Conservation (phyloP, 2,329 filamentous ascomycete species). For the Ophiostoma ulmi region DNA sequence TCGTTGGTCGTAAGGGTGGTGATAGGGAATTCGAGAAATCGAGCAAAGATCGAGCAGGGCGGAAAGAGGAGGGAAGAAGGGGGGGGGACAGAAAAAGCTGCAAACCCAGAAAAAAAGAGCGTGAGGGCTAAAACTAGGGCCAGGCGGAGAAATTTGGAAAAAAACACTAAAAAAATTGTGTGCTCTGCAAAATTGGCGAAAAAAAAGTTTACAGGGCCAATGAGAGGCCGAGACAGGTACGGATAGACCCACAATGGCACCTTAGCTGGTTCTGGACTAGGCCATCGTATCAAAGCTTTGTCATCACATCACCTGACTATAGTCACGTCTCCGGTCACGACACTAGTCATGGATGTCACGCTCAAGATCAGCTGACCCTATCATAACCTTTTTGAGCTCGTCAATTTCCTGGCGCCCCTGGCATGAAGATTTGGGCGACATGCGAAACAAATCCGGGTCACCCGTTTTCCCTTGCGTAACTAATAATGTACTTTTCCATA, state of each 20-base stretch:
- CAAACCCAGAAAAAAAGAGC: conserved; percentile 21
- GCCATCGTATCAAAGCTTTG: neutral
- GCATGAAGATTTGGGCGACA: conserved; percentile 4
- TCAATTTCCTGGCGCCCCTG: neutral
- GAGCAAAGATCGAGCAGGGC: conserved; percentile 15
- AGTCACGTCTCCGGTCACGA: neutral
- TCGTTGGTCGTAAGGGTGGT: conserved; percentile 23
- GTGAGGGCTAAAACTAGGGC: conserved; percentile 25
- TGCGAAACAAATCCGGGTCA: conserved; percentile 18
- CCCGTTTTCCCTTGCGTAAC: conserved; percentile 13
- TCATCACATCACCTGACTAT: neutral
- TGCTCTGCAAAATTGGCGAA: conserved; percentile 19
- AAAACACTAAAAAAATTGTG: conserved; percentile 25
- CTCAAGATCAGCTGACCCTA: neutral
- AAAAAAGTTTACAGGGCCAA: conserved; percentile 23
- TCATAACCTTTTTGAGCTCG: neutral
- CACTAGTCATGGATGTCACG: neutral
- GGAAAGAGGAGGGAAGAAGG: conserved; percentile 17
- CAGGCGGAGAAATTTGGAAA: conserved; percentile 16
- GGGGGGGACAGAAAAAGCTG: conserved; percentile 18
- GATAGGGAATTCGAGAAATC: conserved; percentile 19
- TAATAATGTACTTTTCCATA: conserved; percentile 17
- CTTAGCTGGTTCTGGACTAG: neutral
- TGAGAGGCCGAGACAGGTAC: neutral
- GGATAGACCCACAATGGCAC: neutral